Evolutionary conservation across 352 stramenopile species (phyloP), one percentile per base, ranked within the genome.

Genomic region (Phytophthora constricta): DNA sequence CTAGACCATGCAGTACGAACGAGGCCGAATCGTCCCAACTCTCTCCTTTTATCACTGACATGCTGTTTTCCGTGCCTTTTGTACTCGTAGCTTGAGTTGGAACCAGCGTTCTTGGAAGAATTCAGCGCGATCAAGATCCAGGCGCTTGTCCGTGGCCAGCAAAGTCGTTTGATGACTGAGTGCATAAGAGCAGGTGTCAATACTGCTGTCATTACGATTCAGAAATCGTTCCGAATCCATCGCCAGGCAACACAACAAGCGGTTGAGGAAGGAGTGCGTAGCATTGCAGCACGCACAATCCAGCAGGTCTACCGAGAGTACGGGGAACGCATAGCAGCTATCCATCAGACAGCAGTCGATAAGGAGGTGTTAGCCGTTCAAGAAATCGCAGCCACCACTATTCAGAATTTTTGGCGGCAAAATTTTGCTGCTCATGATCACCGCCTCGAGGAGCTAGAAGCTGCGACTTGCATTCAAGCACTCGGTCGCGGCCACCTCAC

Each of bases 381-480:
- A 17, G 49, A 80, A 45, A 89, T 92, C 9, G 84, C 86, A 23
- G 83, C 78, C 8, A 62, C 25, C 39, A 86, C 74, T 2, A 73
- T 91, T 22, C 82, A 92, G 53, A 73, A 51, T 2, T 73, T 80
- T 31, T 91, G 82, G 82, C 70, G 68, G 17, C 48, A 75, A 17
- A 60, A 39, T 9, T 41, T 63, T 42, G 53, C 51, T 4, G 25
- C 16, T 19, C 55, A 51, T 1, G 76, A 90, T 14, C 41, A 65
- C 19, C 43, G 46, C 19, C 4, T 72, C 7, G 72, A 89, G 31
- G 54, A 77, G 41, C 70, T 80, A 19, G 83, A 91, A 43, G 85
- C 85, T 14, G 82, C 81, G 4, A 90, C 76, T 23, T 93, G 78
- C 45, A 93, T 93, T 56, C 85, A 93, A 64, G 81, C 85, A 22